These are phyloP conservation scores for Neurospora sp. DNA, from an alignment of 495 filamentous ascomycete species.

Conservation along the genomic window DNA sequence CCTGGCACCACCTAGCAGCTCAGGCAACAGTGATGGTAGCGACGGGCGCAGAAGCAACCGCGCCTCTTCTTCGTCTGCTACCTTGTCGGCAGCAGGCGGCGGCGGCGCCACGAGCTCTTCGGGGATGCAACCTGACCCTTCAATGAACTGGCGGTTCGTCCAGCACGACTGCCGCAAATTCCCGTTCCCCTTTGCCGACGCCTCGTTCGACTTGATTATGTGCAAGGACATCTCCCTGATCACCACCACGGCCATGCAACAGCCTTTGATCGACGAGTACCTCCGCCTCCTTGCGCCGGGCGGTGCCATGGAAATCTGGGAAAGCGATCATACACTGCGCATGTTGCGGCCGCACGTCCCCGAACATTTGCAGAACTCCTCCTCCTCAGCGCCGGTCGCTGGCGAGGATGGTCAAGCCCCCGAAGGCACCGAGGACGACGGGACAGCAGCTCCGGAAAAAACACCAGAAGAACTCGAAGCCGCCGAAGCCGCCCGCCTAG, in stretches of 20 bases:
- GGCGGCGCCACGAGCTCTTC: neutral
- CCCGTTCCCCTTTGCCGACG: slow-evolving; percentile 71
- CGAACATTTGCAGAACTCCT: slow-evolving; percentile 19
- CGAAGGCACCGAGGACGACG: slow-evolving; percentile 28
- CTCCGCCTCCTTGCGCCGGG: slow-evolving; percentile 68
- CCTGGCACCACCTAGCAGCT: slow-evolving; percentile 41
- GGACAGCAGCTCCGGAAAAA: slow-evolving; percentile 10
- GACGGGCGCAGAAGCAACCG: neutral
- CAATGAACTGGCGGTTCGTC: slow-evolving; percentile 79
- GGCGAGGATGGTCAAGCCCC: neutral
- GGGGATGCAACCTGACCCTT: slow-evolving; percentile 38
- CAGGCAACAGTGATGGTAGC: neutral
- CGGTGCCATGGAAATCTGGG: slow-evolving; percentile 79
- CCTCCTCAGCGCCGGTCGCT: slow-evolving; percentile 10
- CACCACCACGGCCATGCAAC: slow-evolving; percentile 51
- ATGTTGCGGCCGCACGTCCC: slow-evolving; percentile 68
- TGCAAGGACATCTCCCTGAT: slow-evolving; percentile 76
- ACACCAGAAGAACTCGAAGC: neutral
- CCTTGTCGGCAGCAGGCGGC: neutral
- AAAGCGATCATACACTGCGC: slow-evolving; percentile 67
- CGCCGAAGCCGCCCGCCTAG: slow-evolving; percentile 38
- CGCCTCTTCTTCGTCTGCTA: slow-evolving; percentile 3
- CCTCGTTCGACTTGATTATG: slow-evolving; percentile 83
- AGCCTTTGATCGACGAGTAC: slow-evolving; percentile 60
- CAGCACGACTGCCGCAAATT: slow-evolving; percentile 71